Conservation (phyloP, 164 flowering plant species). For the Vitis riparia region DNA sequence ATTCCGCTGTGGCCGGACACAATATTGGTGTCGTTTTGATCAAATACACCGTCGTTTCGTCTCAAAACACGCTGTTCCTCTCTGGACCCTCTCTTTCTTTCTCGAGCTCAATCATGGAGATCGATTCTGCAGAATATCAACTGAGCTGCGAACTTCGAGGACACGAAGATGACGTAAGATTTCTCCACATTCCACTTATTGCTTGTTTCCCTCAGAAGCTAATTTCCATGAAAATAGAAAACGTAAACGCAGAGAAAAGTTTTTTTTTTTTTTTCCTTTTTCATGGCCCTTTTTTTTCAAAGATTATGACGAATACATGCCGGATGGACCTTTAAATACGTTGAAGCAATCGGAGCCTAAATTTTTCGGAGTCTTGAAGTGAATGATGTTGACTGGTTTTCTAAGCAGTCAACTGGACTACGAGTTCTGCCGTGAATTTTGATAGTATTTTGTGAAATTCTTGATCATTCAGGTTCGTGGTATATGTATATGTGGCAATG, state of each 20-base stretch:
- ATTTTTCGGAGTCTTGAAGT: too few relatives aligned
- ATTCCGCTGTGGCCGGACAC: too few relatives aligned
- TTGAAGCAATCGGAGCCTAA: too few relatives aligned
- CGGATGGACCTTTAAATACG: too few relatives aligned
- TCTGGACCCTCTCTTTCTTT: neutral
- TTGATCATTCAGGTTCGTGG: conserved; percentile 67
- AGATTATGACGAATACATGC: too few relatives aligned
- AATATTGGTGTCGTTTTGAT: too few relatives aligned
- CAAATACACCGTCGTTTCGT: too few relatives aligned
- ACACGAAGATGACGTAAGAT: conserved; percentile 68
- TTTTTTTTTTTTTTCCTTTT: too few relatives aligned
- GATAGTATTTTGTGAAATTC: neutral
- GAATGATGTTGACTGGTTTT: too few relatives aligned
- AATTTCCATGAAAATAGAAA: neutral
- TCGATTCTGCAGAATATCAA: conserved; percentile 43
- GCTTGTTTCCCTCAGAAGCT: neutral
- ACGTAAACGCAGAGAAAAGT: too few relatives aligned
- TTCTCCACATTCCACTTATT: neutral
- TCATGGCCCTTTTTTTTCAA: too few relatives aligned
- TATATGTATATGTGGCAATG: conserved; percentile 74
- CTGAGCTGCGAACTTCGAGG: conserved; percentile 63
- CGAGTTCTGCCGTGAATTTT: neutral
- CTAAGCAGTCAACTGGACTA: too few relatives aligned
- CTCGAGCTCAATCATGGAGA: conserved; percentile 37
- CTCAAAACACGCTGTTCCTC: neutral